phyloP scores from a whole-genome alignment of 371 early-diverging fungal species.

The Batkoa obscura region DNA sequence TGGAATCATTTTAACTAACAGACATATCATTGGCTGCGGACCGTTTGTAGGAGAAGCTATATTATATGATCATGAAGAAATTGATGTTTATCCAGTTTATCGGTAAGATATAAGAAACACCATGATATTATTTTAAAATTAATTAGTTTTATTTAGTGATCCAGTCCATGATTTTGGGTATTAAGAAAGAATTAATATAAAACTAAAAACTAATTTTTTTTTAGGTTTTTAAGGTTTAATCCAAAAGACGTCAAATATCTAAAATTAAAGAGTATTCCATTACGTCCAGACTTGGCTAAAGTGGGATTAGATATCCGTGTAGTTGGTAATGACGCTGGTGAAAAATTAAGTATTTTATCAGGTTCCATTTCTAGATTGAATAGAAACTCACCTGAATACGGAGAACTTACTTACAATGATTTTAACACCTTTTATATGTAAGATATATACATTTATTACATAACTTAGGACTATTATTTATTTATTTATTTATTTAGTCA shows the following conservation, averaged over 20 bases:
- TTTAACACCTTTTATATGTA: conserved; percentile 14
- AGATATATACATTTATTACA: background rate
- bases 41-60: conserved; percentile 66
- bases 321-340: conserved; percentile 70
- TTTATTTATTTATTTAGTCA: conserved; percentile 13
- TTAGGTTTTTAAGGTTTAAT: conserved; percentile 54
- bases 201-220: background rate
- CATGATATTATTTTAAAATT: background rate
- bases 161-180: conserved; percentile 84
- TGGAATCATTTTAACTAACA: conserved; percentile 78
- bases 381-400: conserved; percentile 50
- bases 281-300: conserved; percentile 46
- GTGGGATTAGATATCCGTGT: conserved; percentile 66
- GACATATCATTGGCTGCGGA: conserved; percentile 70
- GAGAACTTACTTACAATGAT: conserved; percentile 39
- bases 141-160: conserved; percentile 17
- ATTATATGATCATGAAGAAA: conserved; percentile 70
- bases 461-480: background rate
- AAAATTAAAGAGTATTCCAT: conserved; percentile 36
- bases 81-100: conserved; percentile 57
- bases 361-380: conserved; percentile 59
- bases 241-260: conserved; percentile 50
- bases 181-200: conserved; percentile 4
- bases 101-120: conserved; percentile 9
- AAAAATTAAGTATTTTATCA: conserved; percentile 53